Base-by-base conservation (phyloP, 1,284 basidiomycete species). In the Cutaneotrichosporon spelunceum region DNA sequence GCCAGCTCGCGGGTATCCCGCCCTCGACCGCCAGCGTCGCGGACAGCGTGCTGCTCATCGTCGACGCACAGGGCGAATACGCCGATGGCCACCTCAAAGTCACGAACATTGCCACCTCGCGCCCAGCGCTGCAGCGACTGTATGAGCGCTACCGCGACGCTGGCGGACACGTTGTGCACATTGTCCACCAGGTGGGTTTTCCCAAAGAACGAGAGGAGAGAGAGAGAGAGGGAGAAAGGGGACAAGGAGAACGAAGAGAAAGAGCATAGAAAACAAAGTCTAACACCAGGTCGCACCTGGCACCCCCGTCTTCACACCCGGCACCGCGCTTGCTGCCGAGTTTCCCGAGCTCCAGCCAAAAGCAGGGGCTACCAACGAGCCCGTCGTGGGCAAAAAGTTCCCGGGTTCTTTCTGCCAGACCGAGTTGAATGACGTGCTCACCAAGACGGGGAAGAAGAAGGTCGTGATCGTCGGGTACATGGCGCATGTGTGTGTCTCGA, bases 21-120 rank as follows among this genome's bases (percentile, higher is more conserved):
- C 64, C 64, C 19, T 61, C 58, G 23, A 68, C 61, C 0, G 66
- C 60, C 24, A 59, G 57, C 45, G 60, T 65, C 13, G 36, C 54
- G 24, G 69, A 71, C 61, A 64, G 61, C 21, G 65, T 68, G 13
- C 64, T 71, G n/a, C 23, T 71, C 62, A 69, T 71, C 62, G 64
- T 71, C 53, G 69, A 71, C 60, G 69, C 69, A 16, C 69, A 71
- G 65, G 68, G 68, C 62, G 69, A 71, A 65, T 71, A 69, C 53
- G 66, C 68, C 29, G 53, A 69, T 36, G 69, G 69, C 21, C 48
- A 44, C 11, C 62, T 70, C 23, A 61, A 52, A 14, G 62, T 66
- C 33, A 60, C 53, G 30, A 65, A 70, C 57, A 47, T 62, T 36
- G 65, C 55, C 4, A 49, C 59, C 3, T 65, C 69, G 34, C 67